phyloP scores from a whole-genome alignment of 331 rosid genomes.

The Stylosanthes scabra region DNA sequence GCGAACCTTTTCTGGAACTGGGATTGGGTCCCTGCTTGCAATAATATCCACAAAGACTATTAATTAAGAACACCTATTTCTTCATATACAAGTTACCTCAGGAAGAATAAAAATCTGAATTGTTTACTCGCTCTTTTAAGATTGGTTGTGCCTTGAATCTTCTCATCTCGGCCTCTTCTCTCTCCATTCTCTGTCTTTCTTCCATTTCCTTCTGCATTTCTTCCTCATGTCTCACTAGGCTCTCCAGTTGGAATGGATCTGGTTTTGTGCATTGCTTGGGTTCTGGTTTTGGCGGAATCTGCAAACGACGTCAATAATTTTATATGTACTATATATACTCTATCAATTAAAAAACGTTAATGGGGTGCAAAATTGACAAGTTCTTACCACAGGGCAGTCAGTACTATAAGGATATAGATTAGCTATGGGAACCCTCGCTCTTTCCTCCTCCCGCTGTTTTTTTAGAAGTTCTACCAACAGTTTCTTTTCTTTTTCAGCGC shows the following conservation, averaged over 20 bases:
- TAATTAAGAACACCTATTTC: background rate
- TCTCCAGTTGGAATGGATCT: slow-evolving; percentile 91
- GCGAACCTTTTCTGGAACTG: slow-evolving; percentile 86
- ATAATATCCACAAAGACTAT: slow-evolving; percentile 5
- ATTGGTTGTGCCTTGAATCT: slow-evolving; percentile 85
- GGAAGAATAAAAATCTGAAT: background rate
- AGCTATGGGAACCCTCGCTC: slow-evolving; percentile 87
- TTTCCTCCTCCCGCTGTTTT: slow-evolving; percentile 83
- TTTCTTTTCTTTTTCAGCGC: slow-evolving; percentile 81
- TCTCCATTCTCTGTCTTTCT: slow-evolving; percentile 68
- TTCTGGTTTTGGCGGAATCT: slow-evolving; percentile 96
- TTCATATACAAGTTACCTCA: slow-evolving; percentile 9
- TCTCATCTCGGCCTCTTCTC: slow-evolving; percentile 69
- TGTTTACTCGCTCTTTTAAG: slow-evolving; percentile 67
- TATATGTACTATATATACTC: background rate
- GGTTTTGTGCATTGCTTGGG: slow-evolving; percentile 85
- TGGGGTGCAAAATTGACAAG: slow-evolving; percentile 26
- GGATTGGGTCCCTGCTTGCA: slow-evolving; percentile 88
- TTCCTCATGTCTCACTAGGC: slow-evolving; percentile 89
- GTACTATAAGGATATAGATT: slow-evolving; percentile 95
- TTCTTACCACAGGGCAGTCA: slow-evolving; percentile 94
- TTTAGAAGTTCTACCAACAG: slow-evolving; percentile 61
- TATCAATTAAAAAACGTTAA: slow-evolving; percentile 11
- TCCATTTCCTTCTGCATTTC: slow-evolving; percentile 86
- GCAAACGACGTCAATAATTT: slow-evolving; percentile 19